Evolutionary conservation across 495 filamentous ascomycete species (phyloP), one percentile per base, ranked within the genome.

Genomic region (Barbatosphaeria neglecta): DNA sequence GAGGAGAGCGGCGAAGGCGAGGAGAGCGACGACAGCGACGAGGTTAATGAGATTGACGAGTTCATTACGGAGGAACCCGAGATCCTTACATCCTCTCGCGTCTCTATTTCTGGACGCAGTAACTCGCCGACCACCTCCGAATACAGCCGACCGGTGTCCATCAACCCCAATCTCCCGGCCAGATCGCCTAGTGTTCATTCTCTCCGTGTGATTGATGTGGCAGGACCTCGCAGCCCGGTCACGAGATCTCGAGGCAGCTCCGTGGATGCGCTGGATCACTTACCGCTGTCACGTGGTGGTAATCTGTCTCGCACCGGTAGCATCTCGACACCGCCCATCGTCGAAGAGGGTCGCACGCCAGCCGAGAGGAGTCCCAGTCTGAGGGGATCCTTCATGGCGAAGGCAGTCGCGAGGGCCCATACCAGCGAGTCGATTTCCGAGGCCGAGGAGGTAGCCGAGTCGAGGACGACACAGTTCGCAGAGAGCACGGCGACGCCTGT

Each of bases 151-250:
- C 68, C 64, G 3, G 33, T 59, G 17, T 50, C 64, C 27, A 61
- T 72, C 49, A 63, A 49, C 56, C 60, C 61, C 11, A 60, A 52
- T 44, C 33, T 70, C 38, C 66, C 62, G 11, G 55, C 54, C n/a
- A 62, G 69, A 37, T 65, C 75, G n/a, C 62, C 62, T 5, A 76
- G 75, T 50, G 60, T 73, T 7, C 70, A 70, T 43, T 78, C 75
- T 11, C 61, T 73, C 20, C 68, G 73, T 6, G 49, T 78, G 38
- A 73, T 78, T 25, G 75, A 78, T 24, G 72, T 78, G n/a, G 47
- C 66, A 16, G 62, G 65, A 39, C 69, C 68, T 22, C 66, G 65
- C 22, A 73, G 67, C 50, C 68, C 71, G 11, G 59, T 51, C 23
- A 43, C 50, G 2, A 53, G 59, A 22, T 70, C 70, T n/a, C 62